These are phyloP conservation scores for Volvox africanus DNA, from an alignment of 139 green algal genomes.

Conservation along the genomic window DNA sequence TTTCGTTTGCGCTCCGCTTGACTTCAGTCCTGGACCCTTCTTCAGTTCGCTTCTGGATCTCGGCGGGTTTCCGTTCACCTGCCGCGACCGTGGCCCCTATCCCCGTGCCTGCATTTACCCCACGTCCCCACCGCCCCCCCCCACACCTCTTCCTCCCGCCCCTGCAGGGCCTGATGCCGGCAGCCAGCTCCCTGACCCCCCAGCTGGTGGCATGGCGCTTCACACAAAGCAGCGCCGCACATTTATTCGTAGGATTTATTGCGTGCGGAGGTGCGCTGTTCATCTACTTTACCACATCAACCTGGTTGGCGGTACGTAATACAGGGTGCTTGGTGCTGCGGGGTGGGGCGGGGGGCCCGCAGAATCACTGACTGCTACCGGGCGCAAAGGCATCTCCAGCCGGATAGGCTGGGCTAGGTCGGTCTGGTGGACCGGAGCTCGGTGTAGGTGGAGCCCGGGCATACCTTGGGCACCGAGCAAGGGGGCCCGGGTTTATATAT, in stretches of 20 bases:
- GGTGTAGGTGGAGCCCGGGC: too few species aligned
- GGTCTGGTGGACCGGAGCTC: too few species aligned
- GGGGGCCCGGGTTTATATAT: not conserved
- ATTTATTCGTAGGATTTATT: slow-evolving; percentile 38
- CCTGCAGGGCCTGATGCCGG: slow-evolving; percentile 7
- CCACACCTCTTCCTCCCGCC: not conserved
- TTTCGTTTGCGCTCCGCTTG: too few species aligned
- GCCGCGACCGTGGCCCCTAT: too few species aligned
- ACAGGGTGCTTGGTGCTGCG: not conserved
- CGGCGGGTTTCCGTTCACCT: too few species aligned
- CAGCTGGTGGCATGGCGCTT: slow-evolving; percentile 31
- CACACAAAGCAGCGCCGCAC: slow-evolving; percentile 25
- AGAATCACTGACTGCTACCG: not conserved
- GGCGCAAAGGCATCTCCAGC: too few species aligned
- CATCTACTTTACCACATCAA: slow-evolving; percentile 23
- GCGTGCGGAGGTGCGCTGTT: not conserved
- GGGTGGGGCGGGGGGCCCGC: not conserved
- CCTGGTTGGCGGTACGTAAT: slow-evolving; percentile 8
- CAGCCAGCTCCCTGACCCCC: not conserved
- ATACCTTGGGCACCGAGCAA: not conserved
- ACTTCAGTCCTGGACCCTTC: too few species aligned
- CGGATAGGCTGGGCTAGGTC: too few species aligned
- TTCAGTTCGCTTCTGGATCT: too few species aligned
- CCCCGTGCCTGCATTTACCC: too few species aligned
- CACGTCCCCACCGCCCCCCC: too few species aligned